A percentile compares a stretch with the other conserved stretches of the same genome.
phyloP scores from a whole-genome alignment of 305 asterid genomes.

The Lippia alba region DNA sequence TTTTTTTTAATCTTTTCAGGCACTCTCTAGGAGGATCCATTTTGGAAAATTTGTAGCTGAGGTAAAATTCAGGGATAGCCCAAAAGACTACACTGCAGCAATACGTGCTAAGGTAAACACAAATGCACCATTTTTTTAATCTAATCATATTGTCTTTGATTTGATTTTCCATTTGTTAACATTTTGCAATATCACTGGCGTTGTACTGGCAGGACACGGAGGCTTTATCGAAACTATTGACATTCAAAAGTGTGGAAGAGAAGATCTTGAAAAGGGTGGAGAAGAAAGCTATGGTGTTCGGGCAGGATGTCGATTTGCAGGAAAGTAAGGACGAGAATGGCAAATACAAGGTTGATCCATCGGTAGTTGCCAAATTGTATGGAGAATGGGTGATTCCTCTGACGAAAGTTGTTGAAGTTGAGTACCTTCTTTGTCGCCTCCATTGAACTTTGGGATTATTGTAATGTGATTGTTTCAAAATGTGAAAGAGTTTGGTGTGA shows the following conservation, averaged over 20 bases:
- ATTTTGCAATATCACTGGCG: background rate
- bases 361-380: slow-evolving; percentile 55
- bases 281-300: slow-evolving; percentile 72
- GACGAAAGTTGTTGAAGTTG: slow-evolving; percentile 79
- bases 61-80: slow-evolving; percentile 72
- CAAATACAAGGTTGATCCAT: slow-evolving; percentile 67
- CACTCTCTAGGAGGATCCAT: slow-evolving; percentile 84
- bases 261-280: slow-evolving; percentile 71
- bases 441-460: slow-evolving; percentile 33
- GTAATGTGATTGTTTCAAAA: background rate
- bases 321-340: slow-evolving; percentile 26
- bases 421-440: slow-evolving; percentile 76
- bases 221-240: slow-evolving; percentile 69
- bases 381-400: slow-evolving; percentile 83
- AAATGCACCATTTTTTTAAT: background rate
- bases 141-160: background rate
- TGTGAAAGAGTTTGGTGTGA: background rate
- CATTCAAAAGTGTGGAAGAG: slow-evolving; percentile 79
- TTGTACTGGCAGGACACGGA: slow-evolving; percentile 64
- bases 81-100: slow-evolving; percentile 63
- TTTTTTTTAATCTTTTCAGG: slow-evolving; percentile 42
- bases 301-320: slow-evolving; percentile 59
- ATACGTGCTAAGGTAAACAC: slow-evolving; percentile 66
- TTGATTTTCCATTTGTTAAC: background rate
- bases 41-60: slow-evolving; percentile 88